Base-by-base conservation (phyloP, 345 rosid species). In the Gossypium raimondii region DNA sequence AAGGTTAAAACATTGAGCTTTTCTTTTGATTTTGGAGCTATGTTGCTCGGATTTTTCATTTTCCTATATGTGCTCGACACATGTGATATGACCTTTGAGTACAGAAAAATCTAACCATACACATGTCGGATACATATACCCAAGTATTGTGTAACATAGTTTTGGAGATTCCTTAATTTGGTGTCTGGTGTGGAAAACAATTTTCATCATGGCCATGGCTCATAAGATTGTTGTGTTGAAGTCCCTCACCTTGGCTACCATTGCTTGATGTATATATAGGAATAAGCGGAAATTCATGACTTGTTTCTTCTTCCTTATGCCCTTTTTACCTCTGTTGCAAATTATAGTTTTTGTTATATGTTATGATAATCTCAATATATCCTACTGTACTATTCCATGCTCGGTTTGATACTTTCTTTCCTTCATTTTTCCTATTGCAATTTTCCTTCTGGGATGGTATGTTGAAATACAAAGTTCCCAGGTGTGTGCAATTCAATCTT, bases 401-500 rank as follows among this genome's bases (percentile, higher is more conserved):
- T 29, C 38, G 38, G 17, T 12, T 11, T 24, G 41, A n/a, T 70
- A 29, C 11, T 65, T 38, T 43, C 22, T 56, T 74, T 73, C 1
- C 12, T 59, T 41, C 22, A 11, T 12, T 57, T 45, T 69, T 2
- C 17, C 43, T 59, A 0, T 29, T 29, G 75, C 1, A 2, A 8
- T 58, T 17, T 52, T 59, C 20, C 47, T 13, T 50, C 18, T 41
- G 47, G 60, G 50, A 66, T 50, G 75, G 44, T 76, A 17, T 83
- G 73, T 71, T 73, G 76, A 80, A 53, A 71, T 59, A 18, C 62
- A 56, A 59, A 48, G 61, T 52, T 80, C 69, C 59, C 85, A 95
- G 98, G 97, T 91, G 78, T 89, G 82, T 78, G 97, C 89, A 41
- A 76, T 93, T 73, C 97, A 87, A 87, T 82, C 86, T 57, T 89